A percentile compares a stretch with the other conserved stretches of the same genome.
Evolutionary conservation across 345 rosid genomes (phyloP).

Genomic region (Melaleuca quinquenervia): DNA sequence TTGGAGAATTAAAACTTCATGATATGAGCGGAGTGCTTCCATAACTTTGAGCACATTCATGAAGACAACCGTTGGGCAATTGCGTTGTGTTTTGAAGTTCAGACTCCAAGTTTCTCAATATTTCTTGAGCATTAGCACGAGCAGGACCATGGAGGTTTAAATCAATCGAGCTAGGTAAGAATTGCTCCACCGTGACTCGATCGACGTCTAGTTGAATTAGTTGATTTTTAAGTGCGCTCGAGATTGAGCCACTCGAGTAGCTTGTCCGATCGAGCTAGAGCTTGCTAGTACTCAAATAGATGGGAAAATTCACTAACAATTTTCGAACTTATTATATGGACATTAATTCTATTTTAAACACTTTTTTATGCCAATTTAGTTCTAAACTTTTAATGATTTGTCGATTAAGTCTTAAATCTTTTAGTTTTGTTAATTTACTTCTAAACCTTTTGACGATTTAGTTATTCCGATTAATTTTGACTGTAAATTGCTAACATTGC

Average conservation of each 20-base stretch:
- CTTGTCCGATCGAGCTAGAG: background rate
- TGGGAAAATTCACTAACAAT: background rate
- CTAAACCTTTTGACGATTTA: too few relatives aligned
- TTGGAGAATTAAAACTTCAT: too few relatives aligned
- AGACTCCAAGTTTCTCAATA: background rate
- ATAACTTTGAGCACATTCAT: too few relatives aligned
- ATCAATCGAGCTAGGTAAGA: background rate
- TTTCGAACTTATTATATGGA: fast-evolving
- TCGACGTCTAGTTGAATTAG: background rate
- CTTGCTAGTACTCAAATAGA: background rate
- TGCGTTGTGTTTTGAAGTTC: background rate
- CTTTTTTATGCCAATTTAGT: background rate
- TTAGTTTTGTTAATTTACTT: background rate
- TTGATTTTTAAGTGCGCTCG: background rate
- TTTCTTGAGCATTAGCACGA: background rate
- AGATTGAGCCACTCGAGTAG: background rate
- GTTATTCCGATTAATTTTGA: too few relatives aligned
- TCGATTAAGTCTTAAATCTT: background rate
- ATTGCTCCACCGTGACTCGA: background rate
- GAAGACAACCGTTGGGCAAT: background rate
- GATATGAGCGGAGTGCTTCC: too few relatives aligned
- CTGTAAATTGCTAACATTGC: too few relatives aligned
- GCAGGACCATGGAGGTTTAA: background rate
- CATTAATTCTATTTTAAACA: background rate
- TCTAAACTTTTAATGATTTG: background rate